Evolutionary conservation across 345 rosid genomes (phyloP).

Genomic region (Pugionium dolabratum): DNA sequence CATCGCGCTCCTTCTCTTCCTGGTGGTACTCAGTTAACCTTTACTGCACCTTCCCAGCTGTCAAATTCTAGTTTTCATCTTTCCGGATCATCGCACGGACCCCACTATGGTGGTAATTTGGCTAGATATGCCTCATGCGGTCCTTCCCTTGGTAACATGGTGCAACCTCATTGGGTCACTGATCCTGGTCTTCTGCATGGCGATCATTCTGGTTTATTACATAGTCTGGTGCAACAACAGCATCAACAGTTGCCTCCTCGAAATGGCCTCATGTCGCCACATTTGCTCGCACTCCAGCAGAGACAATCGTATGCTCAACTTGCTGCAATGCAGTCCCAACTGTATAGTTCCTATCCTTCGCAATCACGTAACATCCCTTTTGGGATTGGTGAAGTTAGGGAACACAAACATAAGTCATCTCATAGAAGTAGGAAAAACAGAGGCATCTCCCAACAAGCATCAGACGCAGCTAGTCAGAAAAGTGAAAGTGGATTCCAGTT

Average conservation of each 20-base stretch:
- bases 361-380: slow-evolving; percentile 61
- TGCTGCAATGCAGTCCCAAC: slow-evolving; percentile 72
- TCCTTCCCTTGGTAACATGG: slow-evolving; percentile 69
- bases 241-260: slow-evolving; percentile 62
- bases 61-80: slow-evolving; percentile 61
- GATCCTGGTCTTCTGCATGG: slow-evolving; percentile 74
- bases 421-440: slow-evolving; percentile 62
- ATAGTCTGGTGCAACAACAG: slow-evolving; percentile 61
- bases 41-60: slow-evolving; percentile 57
- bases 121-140: slow-evolving; percentile 65
- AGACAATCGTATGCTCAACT: slow-evolving; percentile 74
- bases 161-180: slow-evolving; percentile 80
- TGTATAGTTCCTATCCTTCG: slow-evolving; percentile 59
- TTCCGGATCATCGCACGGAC: slow-evolving; percentile 66
- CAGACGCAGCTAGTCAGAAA: slow-evolving; percentile 72
- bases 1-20: slow-evolving; percentile 51
- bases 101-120: slow-evolving; percentile 65
- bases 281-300: slow-evolving; percentile 57
- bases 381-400: slow-evolving; percentile 64
- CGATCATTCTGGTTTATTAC: slow-evolving; percentile 70
- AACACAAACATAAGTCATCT: slow-evolving; percentile 70
- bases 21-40: slow-evolving; percentile 57
- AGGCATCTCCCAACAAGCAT: slow-evolving; percentile 71
- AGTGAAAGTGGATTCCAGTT: slow-evolving; percentile 77
- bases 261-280: slow-evolving; percentile 59